These are phyloP conservation scores for Hyparrhenia diplandra DNA, from an alignment of 176 grass and related monocot species.

Conservation along the genomic window DNA sequence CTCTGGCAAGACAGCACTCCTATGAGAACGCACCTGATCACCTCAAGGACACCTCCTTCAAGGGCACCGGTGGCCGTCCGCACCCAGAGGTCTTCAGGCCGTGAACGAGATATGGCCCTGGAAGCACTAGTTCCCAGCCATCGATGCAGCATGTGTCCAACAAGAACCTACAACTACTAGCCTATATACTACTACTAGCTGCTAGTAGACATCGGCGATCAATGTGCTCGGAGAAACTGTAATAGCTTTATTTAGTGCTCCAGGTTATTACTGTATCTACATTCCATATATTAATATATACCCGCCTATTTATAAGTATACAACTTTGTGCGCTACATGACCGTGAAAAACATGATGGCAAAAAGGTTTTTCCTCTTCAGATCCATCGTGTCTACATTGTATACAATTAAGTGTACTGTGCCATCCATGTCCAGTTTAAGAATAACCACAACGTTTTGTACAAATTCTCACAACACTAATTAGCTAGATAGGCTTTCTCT, in stretches of 20 bases:
- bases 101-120: not conserved
- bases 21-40: not conserved
- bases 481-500: not conserved
- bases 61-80: not conserved
- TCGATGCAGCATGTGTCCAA: not conserved
- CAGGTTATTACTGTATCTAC: not conserved
- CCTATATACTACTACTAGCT: not conserved
- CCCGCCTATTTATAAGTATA: not conserved
- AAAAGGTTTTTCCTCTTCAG: not conserved
- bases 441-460: not conserved
- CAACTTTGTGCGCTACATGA: not conserved
- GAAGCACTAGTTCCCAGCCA: not conserved
- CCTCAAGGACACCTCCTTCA: not conserved
- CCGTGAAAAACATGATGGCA: not conserved
- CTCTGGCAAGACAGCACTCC: constrained; percentile 17
- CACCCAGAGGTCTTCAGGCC: constrained; percentile 1
- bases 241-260: not conserved
- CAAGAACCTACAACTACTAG: not conserved
- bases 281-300: not conserved
- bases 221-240: not conserved
- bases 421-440: not conserved
- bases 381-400: not conserved
- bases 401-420: not conserved
- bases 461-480: not conserved
- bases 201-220: not conserved